Percentiles rank a stretch among this genome's conserved stretches.
Conservation (phyloP, 345 rosid genomes). For the Sonneratia alba region DNA sequence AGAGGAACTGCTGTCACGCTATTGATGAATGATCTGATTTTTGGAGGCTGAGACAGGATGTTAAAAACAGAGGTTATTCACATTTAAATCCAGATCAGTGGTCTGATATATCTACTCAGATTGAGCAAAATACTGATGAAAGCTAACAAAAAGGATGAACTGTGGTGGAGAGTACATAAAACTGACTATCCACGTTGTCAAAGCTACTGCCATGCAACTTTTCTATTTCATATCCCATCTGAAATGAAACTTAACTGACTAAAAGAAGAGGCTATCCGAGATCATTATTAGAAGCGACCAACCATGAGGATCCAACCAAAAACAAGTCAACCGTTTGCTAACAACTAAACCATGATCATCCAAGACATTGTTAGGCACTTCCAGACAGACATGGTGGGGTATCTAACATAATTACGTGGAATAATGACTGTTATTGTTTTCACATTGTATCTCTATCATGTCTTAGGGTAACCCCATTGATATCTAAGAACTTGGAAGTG, state of each 20-base stretch:
- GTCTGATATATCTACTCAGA: background rate
- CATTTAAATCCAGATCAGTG: background rate
- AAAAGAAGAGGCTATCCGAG: background rate
- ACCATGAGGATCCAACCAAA: background rate
- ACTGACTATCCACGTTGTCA: background rate
- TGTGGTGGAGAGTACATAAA: background rate
- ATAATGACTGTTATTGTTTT: background rate
- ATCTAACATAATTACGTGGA: background rate
- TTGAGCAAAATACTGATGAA: background rate
- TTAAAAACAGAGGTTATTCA: background rate
- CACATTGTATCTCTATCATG: background rate
- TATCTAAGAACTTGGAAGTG: background rate
- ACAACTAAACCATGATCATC: background rate
- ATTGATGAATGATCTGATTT: conserved; percentile 71
- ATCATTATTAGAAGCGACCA: background rate
- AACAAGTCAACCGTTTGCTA: background rate
- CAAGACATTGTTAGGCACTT: background rate
- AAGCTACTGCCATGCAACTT: background rate
- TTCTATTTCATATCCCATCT: background rate
- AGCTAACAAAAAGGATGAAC: background rate
- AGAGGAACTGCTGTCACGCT: conserved; percentile 56
- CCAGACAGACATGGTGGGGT: background rate
- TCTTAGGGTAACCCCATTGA: background rate
- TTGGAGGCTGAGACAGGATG: conserved; percentile 63
- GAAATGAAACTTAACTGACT: background rate